Evolutionary conservation across 768 basidiomycete species (phyloP), one percentile per base, ranked within the genome.

Genomic region (Dacryopinax spathularia): DNA sequence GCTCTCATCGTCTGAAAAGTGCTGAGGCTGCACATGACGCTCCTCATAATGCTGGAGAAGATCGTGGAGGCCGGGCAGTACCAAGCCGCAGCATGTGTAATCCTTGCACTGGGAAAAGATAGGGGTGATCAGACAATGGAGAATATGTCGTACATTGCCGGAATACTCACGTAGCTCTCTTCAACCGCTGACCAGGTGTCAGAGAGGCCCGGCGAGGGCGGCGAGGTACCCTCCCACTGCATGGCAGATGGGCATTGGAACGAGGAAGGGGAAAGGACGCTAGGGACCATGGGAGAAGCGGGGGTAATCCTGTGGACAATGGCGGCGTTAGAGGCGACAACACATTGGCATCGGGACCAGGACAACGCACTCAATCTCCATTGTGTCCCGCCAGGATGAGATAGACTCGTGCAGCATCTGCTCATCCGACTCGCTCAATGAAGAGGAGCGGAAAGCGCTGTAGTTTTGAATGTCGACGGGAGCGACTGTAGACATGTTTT

Each of bases 21-120:
- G 48, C 25, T 56, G 48, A 25, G 12, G 48, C 48, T 56, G 71
- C 44, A 76, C 78, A 63, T 76, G 77, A 6, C 71, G 66, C 66
- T 77, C 75, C 66, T 82, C 81, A 60, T 80, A 79, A 65, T 82
- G 83, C 66, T 79, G 78, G 61, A 82, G 73, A 20, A 82, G 75
- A 36, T 75, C 77, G 67, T 82, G 82, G 36, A 82, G 72, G 71
- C 80, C 78, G 4, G 75, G 68, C 33, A 81, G 76, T 22, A 72
- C 69, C 43, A 75, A 71, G 39, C 77, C 78, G 67, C 82, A 82
- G 67, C 82, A 82, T 33, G 73, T 75, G 68, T 79, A 81, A 72
- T 82, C 72, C 35, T 61, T 33, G 18, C 62, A 62, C 34, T 61
- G 60, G 6, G 27, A 39, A 16, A 35, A 7, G 60, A 33, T 33